phyloP scores from a whole-genome alignment of 1,284 basidiomycete species.

The Marasmius tenuissimus region DNA sequence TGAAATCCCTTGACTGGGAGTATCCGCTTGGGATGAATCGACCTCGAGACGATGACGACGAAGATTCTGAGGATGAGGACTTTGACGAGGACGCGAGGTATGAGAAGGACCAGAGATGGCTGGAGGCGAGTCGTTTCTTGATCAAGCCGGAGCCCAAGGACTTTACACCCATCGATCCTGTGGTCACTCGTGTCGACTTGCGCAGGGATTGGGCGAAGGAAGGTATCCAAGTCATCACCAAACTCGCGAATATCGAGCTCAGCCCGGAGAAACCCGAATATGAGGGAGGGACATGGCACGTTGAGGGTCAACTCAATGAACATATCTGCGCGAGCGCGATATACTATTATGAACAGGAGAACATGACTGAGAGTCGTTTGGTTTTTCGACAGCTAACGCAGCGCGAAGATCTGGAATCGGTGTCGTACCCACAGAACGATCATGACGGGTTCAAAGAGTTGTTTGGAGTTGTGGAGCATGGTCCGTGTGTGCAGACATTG shows the following conservation, averaged over 20 bases:
- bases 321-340: constrained; percentile 45
- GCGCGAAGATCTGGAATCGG: constrained; percentile 1
- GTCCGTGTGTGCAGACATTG: neutral
- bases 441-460: constrained; percentile 27
- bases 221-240: constrained; percentile 48
- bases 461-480: constrained; percentile 21
- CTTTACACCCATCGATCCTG: neutral
- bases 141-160: neutral
- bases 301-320: constrained; percentile 43
- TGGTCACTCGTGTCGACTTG: constrained; percentile 19
- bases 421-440: constrained; percentile 24
- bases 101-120: neutral
- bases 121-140: neutral
- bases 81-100: neutral
- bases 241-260: constrained; percentile 47
- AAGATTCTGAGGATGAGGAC: neutral
- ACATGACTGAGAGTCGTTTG: constrained; percentile 31
- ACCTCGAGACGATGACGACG: neutral
- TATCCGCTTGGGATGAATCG: neutral
- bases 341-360: constrained; percentile 36
- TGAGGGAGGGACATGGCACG: constrained; percentile 36
- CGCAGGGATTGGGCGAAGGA: constrained; percentile 17
- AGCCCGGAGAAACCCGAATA: constrained; percentile 43
- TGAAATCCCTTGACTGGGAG: too few relatives aligned
- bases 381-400: constrained; percentile 28